Conservation (phyloP, 2,329 filamentous ascomycete genomes). For the Phyllosticta capitalensis region DNA sequence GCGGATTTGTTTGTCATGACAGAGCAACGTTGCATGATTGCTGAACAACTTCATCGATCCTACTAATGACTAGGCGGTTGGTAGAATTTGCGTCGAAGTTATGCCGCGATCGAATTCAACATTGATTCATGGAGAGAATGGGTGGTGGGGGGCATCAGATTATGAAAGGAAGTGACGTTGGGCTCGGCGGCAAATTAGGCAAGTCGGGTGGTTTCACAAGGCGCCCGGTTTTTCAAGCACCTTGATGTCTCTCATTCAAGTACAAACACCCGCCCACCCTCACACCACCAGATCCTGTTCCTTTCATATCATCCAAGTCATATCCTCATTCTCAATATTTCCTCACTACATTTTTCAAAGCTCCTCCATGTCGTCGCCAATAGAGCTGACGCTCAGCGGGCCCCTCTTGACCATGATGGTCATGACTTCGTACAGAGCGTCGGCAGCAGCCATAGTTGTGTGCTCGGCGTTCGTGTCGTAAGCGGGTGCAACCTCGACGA, state of each 20-base stretch:
- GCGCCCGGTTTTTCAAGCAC: background rate
- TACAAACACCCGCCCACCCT: background rate
- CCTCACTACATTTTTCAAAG: background rate
- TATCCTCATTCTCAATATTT: background rate
- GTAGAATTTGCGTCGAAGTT: too few species aligned
- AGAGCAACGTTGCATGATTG: too few species aligned
- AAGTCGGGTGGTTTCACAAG: background rate
- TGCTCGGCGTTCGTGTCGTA: conserved; percentile 65
- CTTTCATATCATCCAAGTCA: background rate
- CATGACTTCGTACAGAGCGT: conserved; percentile 69
- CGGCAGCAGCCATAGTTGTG: conserved; percentile 65
- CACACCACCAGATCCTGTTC: background rate
- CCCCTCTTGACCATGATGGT: conserved; percentile 75
- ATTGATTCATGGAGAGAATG: too few species aligned
- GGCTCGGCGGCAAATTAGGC: background rate
- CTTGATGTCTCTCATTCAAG: background rate
- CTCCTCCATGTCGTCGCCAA: conserved; percentile 12
- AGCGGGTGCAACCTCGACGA: conserved; percentile 65
- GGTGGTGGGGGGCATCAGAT: too few species aligned
- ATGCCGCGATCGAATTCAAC: too few species aligned
- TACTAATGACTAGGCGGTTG: too few species aligned
- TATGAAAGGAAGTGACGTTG: too few species aligned
- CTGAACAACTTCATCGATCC: too few species aligned
- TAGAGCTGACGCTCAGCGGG: conserved; percentile 46
- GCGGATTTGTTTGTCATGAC: too few species aligned